Evolutionary conservation across 352 stramenopile genomes (phyloP).

Genomic region (Pythium brachiatum): DNA sequence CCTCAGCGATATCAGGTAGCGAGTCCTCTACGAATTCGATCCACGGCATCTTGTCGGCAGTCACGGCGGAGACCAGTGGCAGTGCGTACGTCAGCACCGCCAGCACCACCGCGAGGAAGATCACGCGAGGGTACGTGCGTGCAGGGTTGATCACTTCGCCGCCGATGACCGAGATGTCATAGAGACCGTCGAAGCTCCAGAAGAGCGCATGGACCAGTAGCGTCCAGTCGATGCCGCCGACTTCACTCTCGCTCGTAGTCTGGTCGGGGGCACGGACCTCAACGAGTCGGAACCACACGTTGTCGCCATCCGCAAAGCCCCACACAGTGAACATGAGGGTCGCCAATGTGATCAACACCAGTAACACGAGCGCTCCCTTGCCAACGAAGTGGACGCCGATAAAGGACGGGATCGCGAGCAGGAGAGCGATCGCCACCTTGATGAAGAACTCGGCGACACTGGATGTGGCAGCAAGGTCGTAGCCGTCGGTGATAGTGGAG

Average conservation of each 20-base stretch:
- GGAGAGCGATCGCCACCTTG: conserved; percentile 36
- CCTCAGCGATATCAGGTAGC: neutral
- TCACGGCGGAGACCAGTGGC: conserved; percentile 11
- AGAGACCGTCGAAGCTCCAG: conserved; percentile 93
- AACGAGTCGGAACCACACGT: conserved; percentile 31
- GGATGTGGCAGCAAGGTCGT: conserved; percentile 26
- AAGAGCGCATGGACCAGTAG: conserved; percentile 90
- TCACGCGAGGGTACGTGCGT: conserved; percentile 38
- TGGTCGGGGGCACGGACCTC: neutral
- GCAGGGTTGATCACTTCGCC: conserved; percentile 73
- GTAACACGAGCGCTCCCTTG: conserved; percentile 26
- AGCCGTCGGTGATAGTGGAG: conserved; percentile 22
- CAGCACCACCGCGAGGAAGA: conserved; percentile 70
- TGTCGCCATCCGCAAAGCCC: conserved; percentile 21
- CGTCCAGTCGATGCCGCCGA: conserved; percentile 8
- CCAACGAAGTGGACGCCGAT: conserved; percentile 34
- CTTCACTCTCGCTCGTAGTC: neutral
- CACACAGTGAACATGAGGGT: conserved; percentile 44
- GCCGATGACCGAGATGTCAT: conserved; percentile 77
- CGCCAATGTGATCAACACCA: conserved; percentile 27
- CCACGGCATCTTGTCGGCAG: conserved; percentile 1
- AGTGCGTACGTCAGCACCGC: conserved; percentile 30
- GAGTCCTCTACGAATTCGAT: conserved; percentile 1
- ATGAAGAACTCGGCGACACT: conserved; percentile 28
- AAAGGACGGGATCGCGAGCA: conserved; percentile 33